Base-by-base conservation (phyloP, 202 grass and related monocot species). In the Carex sylvatica region DNA sequence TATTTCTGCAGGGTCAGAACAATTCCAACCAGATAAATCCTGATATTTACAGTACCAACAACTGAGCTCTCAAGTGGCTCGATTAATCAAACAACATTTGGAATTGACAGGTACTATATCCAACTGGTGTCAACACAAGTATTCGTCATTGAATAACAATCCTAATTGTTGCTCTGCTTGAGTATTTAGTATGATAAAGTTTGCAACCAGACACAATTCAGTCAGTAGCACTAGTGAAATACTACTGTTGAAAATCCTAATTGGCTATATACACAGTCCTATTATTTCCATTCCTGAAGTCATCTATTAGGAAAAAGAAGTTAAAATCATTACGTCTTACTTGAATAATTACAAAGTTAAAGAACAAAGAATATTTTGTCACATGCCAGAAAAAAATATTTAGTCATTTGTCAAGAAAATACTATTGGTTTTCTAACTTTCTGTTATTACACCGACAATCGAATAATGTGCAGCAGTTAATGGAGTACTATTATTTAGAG, bases 311-410 rank as follows among this genome's bases (percentile, higher is more conserved):
- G 26, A 33, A 76, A 55, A 40, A 69, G 12, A 49, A 42, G 23
- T 31, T 30, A 33, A 53, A 75, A 55, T 35, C 15, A 33, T 33
- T 18, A 56, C 51, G 5, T 76, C 24, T 49, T 49, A 73, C 40
- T 75, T 75, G 71, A 75, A 75, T 53, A 75, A 54, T 15, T 55
- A 55, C 71, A 51, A 75, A n/a, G 72, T 56, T 76, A 54, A 55
- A 31, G 51, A 76, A 56, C 72, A 16, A n/a, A 55, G 33, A 76
- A n/a, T n/a, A 56, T 24, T 76, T 76, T 12, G 23, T n/a, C 13
- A 51, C 16, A n/a, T 33, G 30, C 30, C 5, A n/a, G 6, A 18
- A 33, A 76, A 76, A 56, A 35, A 9, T 72, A 76, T 19, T 26
- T 51, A 55, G 49, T 53, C 72, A 55, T 75, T 75, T 31, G 14